These are phyloP conservation scores for Diddensiella santjacobensis DNA, from an alignment of 805 yeast genomes.

Conservation along the genomic window DNA sequence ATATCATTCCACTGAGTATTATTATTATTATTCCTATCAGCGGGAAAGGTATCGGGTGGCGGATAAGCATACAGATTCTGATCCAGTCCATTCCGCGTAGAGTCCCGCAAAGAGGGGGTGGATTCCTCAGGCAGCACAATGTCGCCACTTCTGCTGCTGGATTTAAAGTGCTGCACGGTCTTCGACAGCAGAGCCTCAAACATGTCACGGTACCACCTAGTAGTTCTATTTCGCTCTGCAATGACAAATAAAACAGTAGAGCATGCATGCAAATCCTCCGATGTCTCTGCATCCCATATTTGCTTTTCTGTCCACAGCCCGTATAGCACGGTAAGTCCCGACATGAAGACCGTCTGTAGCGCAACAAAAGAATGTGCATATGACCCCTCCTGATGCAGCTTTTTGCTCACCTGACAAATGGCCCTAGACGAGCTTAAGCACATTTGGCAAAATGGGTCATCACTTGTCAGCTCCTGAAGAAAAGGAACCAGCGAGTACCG, in stretches of 20 bases:
- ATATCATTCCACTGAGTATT: conserved; percentile 1
- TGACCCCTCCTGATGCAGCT: conserved; percentile 7
- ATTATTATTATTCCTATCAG: neutral
- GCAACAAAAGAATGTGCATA: conserved; percentile 12
- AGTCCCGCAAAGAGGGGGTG: neutral
- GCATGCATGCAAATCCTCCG: conserved; percentile 12
- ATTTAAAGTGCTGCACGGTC: conserved; percentile 7
- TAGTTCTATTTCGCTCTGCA: conserved; percentile 6
- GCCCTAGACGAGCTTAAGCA: conserved; percentile 10
- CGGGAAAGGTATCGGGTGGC: neutral
- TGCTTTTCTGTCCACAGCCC: conserved; percentile 15
- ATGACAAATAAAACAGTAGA: conserved; percentile 13
- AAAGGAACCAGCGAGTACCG: conserved; percentile 7
- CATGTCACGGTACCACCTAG: conserved; percentile 7
- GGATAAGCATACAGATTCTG: neutral
- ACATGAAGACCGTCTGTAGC: conserved; percentile 11
- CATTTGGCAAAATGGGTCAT: neutral
- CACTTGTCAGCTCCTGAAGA: neutral
- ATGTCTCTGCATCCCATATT: conserved; percentile 6
- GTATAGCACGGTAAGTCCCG: conserved; percentile 11
- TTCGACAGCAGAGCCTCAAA: conserved; percentile 10
- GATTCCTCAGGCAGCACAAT: too few relatives aligned
- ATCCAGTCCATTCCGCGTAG: neutral
- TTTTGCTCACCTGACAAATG: conserved; percentile 7
- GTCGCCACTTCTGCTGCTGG: neutral